Percentiles rank a stretch among this genome's conserved stretches.
Evolutionary conservation across 208 protist genomes (phyloP).

Genomic region (Endotrypanum monterogeii): DNA sequence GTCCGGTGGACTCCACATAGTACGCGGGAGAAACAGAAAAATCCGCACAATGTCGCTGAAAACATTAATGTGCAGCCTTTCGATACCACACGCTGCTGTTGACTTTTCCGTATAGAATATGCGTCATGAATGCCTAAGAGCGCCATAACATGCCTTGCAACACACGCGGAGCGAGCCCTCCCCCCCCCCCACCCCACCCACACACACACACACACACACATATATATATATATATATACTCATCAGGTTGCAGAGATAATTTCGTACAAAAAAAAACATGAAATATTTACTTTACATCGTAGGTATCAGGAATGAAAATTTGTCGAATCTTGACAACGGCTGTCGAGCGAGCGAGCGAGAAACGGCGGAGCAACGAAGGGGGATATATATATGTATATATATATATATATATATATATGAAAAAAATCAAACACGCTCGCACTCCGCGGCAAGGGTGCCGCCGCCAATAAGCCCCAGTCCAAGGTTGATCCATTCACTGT

Average conservation of each 20-base stretch:
- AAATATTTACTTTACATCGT: neutral
- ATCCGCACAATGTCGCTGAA: neutral
- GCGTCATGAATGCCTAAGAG: neutral
- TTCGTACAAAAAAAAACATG: neutral
- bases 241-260: neutral
- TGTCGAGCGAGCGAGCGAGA: neutral
- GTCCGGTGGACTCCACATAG: neutral
- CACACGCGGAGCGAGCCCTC: too few species aligned
- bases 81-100: neutral
- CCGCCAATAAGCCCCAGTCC: neutral
- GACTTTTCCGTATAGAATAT: too few species aligned
- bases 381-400: neutral
- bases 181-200: too few species aligned
- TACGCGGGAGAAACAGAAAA: neutral
- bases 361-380: neutral
- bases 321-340: neutral
- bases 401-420: neutral
- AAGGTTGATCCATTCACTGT: neutral
- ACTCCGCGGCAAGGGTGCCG: too few species aligned
- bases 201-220: neutral
- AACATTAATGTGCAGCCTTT: neutral
- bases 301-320: neutral
- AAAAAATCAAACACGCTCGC: neutral
- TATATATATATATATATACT: neutral
- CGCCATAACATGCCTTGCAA: neutral